Percentiles rank a stretch among this genome's conserved stretches.
Conservation (phyloP, 306 rosid species). For the Hippophae rhamnoides region DNA sequence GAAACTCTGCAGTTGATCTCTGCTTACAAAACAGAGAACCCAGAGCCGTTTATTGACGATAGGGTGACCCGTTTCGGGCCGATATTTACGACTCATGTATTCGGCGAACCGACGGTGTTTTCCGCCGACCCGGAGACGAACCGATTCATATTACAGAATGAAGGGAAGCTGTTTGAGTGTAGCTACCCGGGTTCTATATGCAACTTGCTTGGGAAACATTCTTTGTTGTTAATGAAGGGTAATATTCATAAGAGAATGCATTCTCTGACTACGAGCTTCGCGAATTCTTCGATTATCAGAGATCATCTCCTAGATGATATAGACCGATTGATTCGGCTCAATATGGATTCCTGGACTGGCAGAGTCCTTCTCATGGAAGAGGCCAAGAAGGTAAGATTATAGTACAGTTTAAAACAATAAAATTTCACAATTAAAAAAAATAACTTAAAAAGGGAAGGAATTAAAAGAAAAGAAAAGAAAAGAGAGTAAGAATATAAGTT, state of each 20-base stretch:
- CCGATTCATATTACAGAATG: slow-evolving; percentile 80
- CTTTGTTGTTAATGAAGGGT: slow-evolving; percentile 75
- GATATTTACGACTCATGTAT: slow-evolving; percentile 73
- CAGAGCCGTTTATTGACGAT: slow-evolving; percentile 84
- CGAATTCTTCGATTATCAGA: slow-evolving; percentile 52
- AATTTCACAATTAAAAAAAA: too few species aligned
- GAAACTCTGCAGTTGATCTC: slow-evolving; percentile 83
- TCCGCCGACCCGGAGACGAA: slow-evolving; percentile 80
- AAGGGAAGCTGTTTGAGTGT: slow-evolving; percentile 80
- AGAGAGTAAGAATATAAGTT: too few species aligned
- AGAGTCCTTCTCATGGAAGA: slow-evolving; percentile 85
- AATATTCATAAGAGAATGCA: slow-evolving; percentile 81
- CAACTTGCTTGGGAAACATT: slow-evolving; percentile 75
- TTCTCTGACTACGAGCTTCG: slow-evolving; percentile 79
- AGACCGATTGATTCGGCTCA: slow-evolving; percentile 85
- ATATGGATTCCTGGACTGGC: slow-evolving; percentile 65
- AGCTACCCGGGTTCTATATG: slow-evolving; percentile 91
- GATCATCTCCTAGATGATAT: slow-evolving; percentile 64
- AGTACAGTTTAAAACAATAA: too few species aligned
- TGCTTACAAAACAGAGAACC: slow-evolving; percentile 82
- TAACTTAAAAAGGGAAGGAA: too few species aligned
- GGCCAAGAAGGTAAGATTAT: slow-evolving; percentile 56
- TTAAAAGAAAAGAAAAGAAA: too few species aligned
- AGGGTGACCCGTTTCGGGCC: slow-evolving; percentile 69
- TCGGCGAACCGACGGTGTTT: slow-evolving; percentile 90